phyloP scores from a whole-genome alignment of 2,329 filamentous ascomycete genomes.

The Thelonectria olida region DNA sequence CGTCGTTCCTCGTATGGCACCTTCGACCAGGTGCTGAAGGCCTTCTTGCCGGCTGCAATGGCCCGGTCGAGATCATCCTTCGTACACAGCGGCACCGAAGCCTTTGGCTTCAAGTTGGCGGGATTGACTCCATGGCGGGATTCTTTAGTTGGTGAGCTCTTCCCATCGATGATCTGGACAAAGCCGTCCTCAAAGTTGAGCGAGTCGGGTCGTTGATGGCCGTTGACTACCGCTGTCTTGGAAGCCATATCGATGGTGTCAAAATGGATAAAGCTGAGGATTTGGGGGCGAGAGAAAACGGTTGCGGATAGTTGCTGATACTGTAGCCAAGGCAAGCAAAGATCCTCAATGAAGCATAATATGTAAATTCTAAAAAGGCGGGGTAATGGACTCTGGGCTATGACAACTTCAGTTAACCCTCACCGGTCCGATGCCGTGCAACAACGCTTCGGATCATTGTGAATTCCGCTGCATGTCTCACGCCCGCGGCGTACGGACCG shows the following conservation, averaged over 20 bases:
- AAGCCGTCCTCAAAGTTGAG: constrained; percentile 28
- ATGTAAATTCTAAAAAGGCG: not conserved
- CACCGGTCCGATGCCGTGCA: not conserved
- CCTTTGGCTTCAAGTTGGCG: constrained; percentile 43
- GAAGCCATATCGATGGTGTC: not conserved
- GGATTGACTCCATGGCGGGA: constrained; percentile 40
- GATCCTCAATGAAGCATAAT: too few relatives aligned
- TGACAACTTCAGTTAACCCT: not conserved
- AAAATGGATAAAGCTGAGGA: not conserved
- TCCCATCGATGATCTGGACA: constrained; percentile 37
- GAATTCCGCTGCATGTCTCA: not conserved
- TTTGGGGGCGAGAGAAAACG: not conserved
- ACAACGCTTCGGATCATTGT: not conserved
- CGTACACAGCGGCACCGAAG: constrained; percentile 38
- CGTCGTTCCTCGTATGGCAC: constrained; percentile 35
- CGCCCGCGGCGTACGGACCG: not conserved
- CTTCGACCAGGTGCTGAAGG: constrained; percentile 41
- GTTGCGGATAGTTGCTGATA: not conserved
- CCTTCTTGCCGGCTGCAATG: constrained; percentile 33
- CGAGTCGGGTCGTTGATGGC: not conserved
- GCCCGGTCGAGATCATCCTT: constrained; percentile 38
- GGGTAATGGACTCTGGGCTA: not conserved
- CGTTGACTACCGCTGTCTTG: not conserved
- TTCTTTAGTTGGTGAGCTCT: constrained; percentile 26
- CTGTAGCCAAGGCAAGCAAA: not conserved